A percentile compares a stretch with the other conserved stretches of the same genome.
phyloP scores from a whole-genome alignment of 768 basidiomycete genomes.

The Sporobolomyces pararoseus region DNA sequence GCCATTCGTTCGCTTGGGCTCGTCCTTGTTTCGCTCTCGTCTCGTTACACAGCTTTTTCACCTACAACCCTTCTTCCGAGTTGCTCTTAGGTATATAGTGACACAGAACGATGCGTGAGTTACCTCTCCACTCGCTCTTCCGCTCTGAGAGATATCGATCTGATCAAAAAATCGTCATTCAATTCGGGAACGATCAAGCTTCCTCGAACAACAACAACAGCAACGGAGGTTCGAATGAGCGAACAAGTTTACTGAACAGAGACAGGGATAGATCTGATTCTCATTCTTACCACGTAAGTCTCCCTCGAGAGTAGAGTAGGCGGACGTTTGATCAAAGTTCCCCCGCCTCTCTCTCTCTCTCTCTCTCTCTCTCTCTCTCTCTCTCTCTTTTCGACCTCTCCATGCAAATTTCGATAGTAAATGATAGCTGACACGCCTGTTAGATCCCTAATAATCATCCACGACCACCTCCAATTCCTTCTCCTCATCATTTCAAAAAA shows the following conservation, averaged over 20 bases:
- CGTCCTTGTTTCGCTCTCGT: no score
- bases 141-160: no score
- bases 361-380: no score
- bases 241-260: conserved; percentile 3
- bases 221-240: conserved; percentile 14
- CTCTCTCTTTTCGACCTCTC: no score
- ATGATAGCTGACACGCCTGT: conserved; percentile 12
- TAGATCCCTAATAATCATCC: conserved; percentile 29
- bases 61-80: no score
- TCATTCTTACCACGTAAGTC: conserved; percentile 30
- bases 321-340: no score
- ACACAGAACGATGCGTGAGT: no score
- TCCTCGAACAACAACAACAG: not conserved
- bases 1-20: no score
- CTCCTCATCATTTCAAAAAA: not conserved
- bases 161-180: no score
- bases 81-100: no score
- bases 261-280: not conserved
- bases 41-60: no score
- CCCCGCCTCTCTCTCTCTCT: no score
- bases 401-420: not conserved
- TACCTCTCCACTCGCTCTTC: not conserved
- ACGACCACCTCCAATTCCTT: not conserved
- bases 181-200: not conserved
- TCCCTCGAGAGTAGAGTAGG: not conserved